Evolutionary conservation across 177 flowering plant genomes (phyloP).

Genomic region (Vitis hybrid): DNA sequence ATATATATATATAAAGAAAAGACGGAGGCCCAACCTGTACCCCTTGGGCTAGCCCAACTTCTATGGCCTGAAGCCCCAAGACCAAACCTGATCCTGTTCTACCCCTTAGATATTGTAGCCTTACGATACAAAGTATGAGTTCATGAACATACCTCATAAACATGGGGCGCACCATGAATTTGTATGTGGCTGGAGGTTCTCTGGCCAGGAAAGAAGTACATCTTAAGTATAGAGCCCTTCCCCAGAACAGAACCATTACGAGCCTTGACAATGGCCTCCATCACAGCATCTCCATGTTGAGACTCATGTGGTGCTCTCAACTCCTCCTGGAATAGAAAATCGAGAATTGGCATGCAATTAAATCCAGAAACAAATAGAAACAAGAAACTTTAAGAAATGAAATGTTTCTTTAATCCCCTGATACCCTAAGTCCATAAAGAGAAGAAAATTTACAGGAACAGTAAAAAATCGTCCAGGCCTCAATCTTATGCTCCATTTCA

Average conservation of each 20-base stretch:
- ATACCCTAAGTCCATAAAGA: conserved; percentile 1
- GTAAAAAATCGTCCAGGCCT: conserved; percentile 89
- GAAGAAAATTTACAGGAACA: conserved; percentile 65
- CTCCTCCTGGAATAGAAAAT: conserved; percentile 59
- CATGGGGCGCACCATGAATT: conserved; percentile 94
- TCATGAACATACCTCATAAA: conserved; percentile 65
- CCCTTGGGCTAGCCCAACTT: no score
- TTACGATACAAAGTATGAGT: no score
- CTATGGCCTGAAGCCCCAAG: no score
- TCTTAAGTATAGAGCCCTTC: conserved; percentile 91
- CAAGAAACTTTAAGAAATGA: not conserved
- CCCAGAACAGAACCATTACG: conserved; percentile 94
- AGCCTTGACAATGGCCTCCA: conserved; percentile 83
- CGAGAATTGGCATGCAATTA: conserved; percentile 11
- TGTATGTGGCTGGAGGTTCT: conserved; percentile 84
- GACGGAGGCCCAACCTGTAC: no score
- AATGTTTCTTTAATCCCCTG: not conserved
- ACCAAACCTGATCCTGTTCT: not conserved
- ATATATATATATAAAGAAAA: no score
- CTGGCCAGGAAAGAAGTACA: conserved; percentile 97
- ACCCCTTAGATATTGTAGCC: no score
- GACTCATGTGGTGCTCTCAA: conserved; percentile 79
- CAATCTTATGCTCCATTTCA: conserved; percentile 96
- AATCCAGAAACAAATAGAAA: conserved; percentile 1
- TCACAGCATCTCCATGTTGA: conserved; percentile 95